These are phyloP conservation scores for Fonsecaea monophora DNA, from an alignment of 2,329 filamentous ascomycete genomes.

Conservation along the genomic window DNA sequence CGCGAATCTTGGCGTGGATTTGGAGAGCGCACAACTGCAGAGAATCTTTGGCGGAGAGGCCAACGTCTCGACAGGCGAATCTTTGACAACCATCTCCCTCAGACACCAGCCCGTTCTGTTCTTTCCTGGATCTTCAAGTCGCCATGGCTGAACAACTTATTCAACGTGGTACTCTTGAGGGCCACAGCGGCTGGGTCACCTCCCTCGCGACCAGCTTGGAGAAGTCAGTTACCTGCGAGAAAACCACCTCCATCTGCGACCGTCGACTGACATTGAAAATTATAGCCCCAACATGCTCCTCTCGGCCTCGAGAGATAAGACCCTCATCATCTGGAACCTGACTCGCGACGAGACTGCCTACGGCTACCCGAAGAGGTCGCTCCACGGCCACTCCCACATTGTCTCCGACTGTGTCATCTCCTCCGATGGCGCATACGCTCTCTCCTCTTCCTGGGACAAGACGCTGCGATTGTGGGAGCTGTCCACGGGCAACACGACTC, in stretches of 20 bases:
- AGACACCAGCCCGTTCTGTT: slow-evolving; percentile 9
- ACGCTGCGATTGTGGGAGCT: slow-evolving; percentile 99
- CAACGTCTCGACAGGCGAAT: slow-evolving; percentile 19
- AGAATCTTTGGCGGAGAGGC: slow-evolving; percentile 9
- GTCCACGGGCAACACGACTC: slow-evolving; percentile 93
- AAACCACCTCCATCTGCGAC: slow-evolving; percentile 35
- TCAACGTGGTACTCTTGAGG: slow-evolving; percentile 96
- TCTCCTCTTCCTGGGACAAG: slow-evolving; percentile 99
- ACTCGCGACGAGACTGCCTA: slow-evolving; percentile 98
- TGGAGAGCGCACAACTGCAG: slow-evolving; percentile 12
- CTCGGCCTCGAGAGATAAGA: slow-evolving; percentile 96
- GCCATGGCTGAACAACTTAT: slow-evolving; percentile 92
- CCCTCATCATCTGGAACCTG: slow-evolving; percentile 99
- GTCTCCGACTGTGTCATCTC: slow-evolving; percentile 99
- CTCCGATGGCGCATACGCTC: slow-evolving; percentile 97
- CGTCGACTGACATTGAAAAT: slow-evolving; percentile 46
- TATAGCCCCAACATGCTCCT: slow-evolving; percentile 98
- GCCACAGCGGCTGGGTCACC: slow-evolving; percentile 99
- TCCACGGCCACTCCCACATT: slow-evolving; percentile 99
- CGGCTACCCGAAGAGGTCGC: slow-evolving; percentile 98
- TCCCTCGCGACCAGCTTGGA: slow-evolving; percentile 97
- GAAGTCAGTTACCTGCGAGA: slow-evolving; percentile 70
- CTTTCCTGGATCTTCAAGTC: slow-evolving; percentile 37
- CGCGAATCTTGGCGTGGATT: slow-evolving; percentile 16
- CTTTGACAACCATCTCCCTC: slow-evolving; percentile 12